These are phyloP conservation scores for Colletotrichum filicis DNA, from an alignment of 2,329 filamentous ascomycete genomes.

Conservation along the genomic window DNA sequence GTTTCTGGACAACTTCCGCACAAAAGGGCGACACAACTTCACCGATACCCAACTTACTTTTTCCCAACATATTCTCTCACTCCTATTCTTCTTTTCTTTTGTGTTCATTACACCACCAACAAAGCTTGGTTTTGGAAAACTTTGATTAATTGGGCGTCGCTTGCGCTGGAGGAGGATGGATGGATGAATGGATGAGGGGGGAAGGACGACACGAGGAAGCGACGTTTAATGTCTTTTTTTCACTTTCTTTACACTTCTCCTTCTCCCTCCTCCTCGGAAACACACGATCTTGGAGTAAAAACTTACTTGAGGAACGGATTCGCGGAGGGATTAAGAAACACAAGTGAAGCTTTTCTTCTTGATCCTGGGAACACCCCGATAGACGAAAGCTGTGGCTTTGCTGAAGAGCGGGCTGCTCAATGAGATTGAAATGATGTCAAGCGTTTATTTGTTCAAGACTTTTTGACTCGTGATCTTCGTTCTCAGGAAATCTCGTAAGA, in stretches of 20 bases:
- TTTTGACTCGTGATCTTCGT: not conserved
- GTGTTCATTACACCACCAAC: not conserved
- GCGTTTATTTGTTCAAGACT: not conserved
- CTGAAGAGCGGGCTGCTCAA: not conserved
- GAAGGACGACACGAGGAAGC: not conserved
- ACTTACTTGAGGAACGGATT: not conserved
- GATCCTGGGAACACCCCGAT: not conserved
- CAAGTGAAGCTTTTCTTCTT: not conserved
- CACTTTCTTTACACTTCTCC: not conserved
- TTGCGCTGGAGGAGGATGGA: not conserved
- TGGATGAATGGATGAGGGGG: not conserved
- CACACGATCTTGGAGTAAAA: not conserved
- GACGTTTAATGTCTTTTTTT: slow-evolving; percentile 19
- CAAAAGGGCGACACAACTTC: not conserved
- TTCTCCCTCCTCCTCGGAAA: not conserved
- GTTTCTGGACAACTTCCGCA: not conserved
- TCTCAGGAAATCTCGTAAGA: not conserved
- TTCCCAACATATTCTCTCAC: not conserved
- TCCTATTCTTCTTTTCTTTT: not conserved
- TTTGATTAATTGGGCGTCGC: not conserved
- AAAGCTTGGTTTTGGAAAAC: not conserved
- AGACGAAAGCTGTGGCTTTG: not conserved
- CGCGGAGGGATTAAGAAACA: not conserved
- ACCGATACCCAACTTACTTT: slow-evolving; percentile 25
- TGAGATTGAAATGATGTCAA: not conserved